Base-by-base conservation (phyloP, 1,139 yeast species). In the Candida buenavistaensis region DNA sequence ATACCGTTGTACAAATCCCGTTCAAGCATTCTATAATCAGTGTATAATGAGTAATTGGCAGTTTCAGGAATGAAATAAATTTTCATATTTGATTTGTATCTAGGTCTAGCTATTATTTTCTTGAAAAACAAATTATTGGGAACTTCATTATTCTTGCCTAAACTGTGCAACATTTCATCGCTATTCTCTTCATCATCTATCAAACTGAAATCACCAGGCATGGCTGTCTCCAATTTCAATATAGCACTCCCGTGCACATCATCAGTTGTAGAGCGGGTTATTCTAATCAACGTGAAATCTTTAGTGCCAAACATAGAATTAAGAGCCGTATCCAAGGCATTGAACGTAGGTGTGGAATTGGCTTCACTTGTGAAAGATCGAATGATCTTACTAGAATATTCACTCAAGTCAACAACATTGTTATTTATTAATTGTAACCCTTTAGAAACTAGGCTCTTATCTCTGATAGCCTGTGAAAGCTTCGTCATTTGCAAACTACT, bases 261-360 rank as follows among this genome's bases (percentile, higher is more conserved):
- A 23, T 64, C 62, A 5, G 79, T 72, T 5, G 80, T 75, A 2
- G 80, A 75, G 39, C 81, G 56, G 1, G 82, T 75, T 5, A 76
- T 72, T 37, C 82, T 55, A 6, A 76, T 60, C 17, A 76, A 47
- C 0, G 79, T 62, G 48, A 63, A 76, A 11, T 68, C 64, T 6
- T 54, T 52, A 6, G 63, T 35, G 1, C 67, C 66, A 47, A 75
- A 76, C 7, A 74, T 48, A 4, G 62, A 50, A 27, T 55, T 56
- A 1, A 75, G 62, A 1, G 81, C 80, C 0, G 73, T 68, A 41
- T 70, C 68, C 22, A 76, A 62, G 3, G 70, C 57, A 35, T 64
- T 62, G 50, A 70, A 76, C 3, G 74, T 65, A 1, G 76, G 67
- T 10, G 35, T 29, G 5, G 38, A n/a, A 15, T 28, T 29, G 20